Evolutionary conservation across 192 early-diverging fungal genomes (phyloP), one percentile per base, ranked within the genome.

Genomic region (Backusella luteola): DNA sequence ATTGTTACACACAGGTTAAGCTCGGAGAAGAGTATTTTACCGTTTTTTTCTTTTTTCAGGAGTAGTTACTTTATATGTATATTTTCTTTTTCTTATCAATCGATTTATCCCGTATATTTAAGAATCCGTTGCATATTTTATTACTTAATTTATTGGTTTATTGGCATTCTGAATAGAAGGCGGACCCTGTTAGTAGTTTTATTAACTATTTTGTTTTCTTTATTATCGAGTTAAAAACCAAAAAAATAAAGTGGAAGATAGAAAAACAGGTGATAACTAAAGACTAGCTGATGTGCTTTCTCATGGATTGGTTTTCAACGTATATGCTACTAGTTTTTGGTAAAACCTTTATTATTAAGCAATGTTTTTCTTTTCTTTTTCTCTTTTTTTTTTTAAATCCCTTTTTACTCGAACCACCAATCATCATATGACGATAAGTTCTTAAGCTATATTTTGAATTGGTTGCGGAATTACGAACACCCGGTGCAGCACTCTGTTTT

Each of bases 51-150:
- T 23, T 29, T 59, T 59, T 23, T 29, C 56, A 63, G 23, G 1
- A 12, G 23, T 21, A 63, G 23, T 4, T 63, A 63, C 56, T 29
- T 11, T 4, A 63, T 63, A 4, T 63, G 56, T 29, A 11, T 14
- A 12, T 63, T 63, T 63, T 63, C 11, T 63, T 63, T 29, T 14
- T 29, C 56, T 63, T 63, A 63, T 63, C 56, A 29, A 63, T 63
- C 56, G 56, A 63, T 63, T 63, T 29, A 29, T 63, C 29, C 56
- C 56, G 56, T 63, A 29, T 63, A 63, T 63, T 63, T 63, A 29
- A 63, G 23, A 63, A 63, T 63, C 56, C 56, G 56, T 63, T 63
- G 56, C 56, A 63, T 63, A 29, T 2, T n/a, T 21, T 49, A 49
- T 49, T 49, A 26, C 9, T 29, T 63, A 26, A 63, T 63, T 63